Evolutionary conservation across 257 asterid species (phyloP).

Genomic region (Lithospermum erythrorhizon): DNA sequence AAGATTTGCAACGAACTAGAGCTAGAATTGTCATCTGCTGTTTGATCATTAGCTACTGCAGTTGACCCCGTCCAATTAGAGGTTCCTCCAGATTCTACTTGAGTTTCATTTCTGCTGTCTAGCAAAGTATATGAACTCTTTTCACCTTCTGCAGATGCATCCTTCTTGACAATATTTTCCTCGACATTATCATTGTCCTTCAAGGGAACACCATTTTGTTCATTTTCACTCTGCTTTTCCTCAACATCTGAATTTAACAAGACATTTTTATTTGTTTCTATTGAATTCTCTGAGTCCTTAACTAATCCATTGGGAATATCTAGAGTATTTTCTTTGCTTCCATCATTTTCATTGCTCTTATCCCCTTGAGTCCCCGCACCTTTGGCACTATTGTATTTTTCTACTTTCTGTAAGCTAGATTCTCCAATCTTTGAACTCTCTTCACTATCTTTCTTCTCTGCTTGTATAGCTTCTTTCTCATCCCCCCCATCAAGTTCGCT

Average conservation of each 20-base stretch:
- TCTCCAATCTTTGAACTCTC: conserved; percentile 26
- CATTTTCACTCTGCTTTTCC: conserved; percentile 18
- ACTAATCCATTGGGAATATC: conserved; percentile 12
- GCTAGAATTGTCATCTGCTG: conserved; percentile 13
- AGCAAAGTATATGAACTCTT: conserved; percentile 15
- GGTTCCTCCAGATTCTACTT: conserved; percentile 4
- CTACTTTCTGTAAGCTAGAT: conserved; percentile 18
- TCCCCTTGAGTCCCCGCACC: conserved; percentile 24
- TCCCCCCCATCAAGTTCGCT: conserved; percentile 21
- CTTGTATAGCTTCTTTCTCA: conserved; percentile 25
- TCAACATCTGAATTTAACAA: conserved; percentile 12
- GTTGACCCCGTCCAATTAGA: conserved; percentile 11
- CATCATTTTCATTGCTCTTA: conserved; percentile 19
- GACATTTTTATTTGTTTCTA: conserved; percentile 21
- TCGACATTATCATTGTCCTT: conserved; percentile 6
- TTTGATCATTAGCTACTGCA: conserved; percentile 16
- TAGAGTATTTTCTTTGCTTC: conserved; percentile 17
- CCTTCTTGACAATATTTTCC: conserved; percentile 12
- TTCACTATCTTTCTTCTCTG: conserved; percentile 17
- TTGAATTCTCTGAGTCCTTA: conserved; percentile 20
- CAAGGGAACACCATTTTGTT: conserved; percentile 15
- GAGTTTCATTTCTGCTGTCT: conserved; percentile 13
- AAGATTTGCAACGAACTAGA: conserved; percentile 17
- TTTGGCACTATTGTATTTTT: conserved; percentile 18
- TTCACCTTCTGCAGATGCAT: conserved; percentile 13